These are phyloP conservation scores for Pistacia vera DNA, from an alignment of 345 rosid species.

Conservation along the genomic window DNA sequence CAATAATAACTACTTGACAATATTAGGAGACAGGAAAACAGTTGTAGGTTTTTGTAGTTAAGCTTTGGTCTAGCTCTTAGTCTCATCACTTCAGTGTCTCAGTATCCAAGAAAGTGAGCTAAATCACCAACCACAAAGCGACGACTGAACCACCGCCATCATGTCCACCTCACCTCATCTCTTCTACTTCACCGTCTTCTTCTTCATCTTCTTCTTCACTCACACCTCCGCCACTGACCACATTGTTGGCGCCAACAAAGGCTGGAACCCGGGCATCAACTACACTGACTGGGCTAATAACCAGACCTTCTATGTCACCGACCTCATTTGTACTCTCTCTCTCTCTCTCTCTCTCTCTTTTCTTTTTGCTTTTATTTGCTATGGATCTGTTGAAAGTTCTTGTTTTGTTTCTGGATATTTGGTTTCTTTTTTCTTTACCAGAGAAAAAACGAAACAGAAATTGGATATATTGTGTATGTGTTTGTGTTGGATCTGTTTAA, in stretches of 20 bases:
- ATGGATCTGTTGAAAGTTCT: constrained; percentile 4
- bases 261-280: constrained; percentile 79
- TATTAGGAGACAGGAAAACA: too few species aligned
- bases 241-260: constrained; percentile 78
- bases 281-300: constrained; percentile 77
- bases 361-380: background rate
- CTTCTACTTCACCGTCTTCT: background rate
- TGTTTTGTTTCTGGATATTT: background rate
- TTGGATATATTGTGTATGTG: background rate
- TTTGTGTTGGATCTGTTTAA: background rate
- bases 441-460: background rate
- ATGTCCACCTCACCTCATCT: constrained; percentile 18
- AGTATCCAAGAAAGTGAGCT: background rate
- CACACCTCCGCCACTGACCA: constrained; percentile 63
- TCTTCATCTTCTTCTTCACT: constrained; percentile 25
- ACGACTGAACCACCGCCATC: background rate
- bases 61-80: background rate
- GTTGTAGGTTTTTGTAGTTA: too few species aligned
- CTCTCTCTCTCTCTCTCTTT: constrained; percentile 12
- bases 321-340: constrained; percentile 58
- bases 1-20: too few species aligned
- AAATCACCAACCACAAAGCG: background rate
- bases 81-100: background rate
- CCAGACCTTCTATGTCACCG: constrained; percentile 71
- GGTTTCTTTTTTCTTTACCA: background rate